Base-by-base conservation (phyloP, 139 green algal genomes). In the Chlorella sorokiniana region DNA sequence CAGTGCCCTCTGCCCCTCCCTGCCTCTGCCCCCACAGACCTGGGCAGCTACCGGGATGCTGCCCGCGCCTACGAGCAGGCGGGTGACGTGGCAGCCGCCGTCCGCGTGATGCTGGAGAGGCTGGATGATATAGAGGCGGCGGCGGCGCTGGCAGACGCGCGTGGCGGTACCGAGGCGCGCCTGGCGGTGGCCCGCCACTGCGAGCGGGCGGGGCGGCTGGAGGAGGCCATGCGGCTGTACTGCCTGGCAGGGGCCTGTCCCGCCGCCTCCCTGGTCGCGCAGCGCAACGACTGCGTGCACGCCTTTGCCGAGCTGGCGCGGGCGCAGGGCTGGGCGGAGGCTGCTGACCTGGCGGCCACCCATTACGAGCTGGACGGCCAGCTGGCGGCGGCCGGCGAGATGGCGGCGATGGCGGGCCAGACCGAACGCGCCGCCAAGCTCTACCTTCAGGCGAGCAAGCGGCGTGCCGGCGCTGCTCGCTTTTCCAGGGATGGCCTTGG, bases 51-150 rank as follows among this genome's bases (percentile, higher is more conserved):
- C 68, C 54, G 63, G 11, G 89, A 90, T 16, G 88, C 88, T 31
- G 81, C 79, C 4, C 86, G 61, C 6, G 89, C 92, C 1, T 95
- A 93, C 80, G 88, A 94, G 84, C 78, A 83, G 40, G 93, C 92
- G 22, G 86, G 89, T 2, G 91, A 95, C 59, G 76, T 92, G 44
- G 86, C 91, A 59, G 62, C 51, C 37, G 87, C 93, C 48, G 91
- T 95, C 76, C 86, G 92, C 29, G 71, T 97, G 61, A 83, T 85
- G 68, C 89, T 97, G 76, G 89, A 94, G 56, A 80, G 88, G 23
- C 90, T 95, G 41, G 84, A 84, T 23, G 86, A 88, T 62, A 85
- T 87, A n/a, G 81, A 92, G 62, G 86, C 88, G 8, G 93, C 92
- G 1, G 63, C 63, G 9, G 37, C 37, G 63, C 44, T 74, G 44